Conservation (phyloP, 805 yeast genomes). For the Pichia deserticola region DNA sequence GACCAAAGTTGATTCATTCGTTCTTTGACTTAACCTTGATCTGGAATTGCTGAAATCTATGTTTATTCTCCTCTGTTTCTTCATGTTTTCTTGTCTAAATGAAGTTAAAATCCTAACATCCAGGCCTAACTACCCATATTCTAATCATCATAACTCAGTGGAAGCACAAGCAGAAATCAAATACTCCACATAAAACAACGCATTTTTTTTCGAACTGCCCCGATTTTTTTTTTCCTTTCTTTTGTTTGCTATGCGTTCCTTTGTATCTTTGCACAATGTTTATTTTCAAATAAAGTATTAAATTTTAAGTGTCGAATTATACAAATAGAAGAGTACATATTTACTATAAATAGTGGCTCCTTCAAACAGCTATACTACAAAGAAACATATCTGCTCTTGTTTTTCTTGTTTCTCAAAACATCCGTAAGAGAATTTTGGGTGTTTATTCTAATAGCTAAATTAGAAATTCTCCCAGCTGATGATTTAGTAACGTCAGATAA, state of each 20-base stretch:
- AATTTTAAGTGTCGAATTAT: too few relatives aligned
- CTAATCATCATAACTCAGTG: too few relatives aligned
- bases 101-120: too few relatives aligned
- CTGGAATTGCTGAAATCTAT: slow-evolving; percentile 23
- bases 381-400: slow-evolving; percentile 3
- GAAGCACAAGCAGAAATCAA: too few relatives aligned
- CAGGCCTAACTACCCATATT: too few relatives aligned
- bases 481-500: background rate
- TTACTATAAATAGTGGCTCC: background rate
- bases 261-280: too few relatives aligned
- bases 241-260: too few relatives aligned
- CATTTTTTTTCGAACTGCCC: too few relatives aligned
- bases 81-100: slow-evolving; percentile 6
- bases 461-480: background rate
- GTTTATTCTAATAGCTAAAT: background rate
- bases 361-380: background rate
- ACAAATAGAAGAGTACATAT: too few relatives aligned
- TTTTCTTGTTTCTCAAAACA: slow-evolving; percentile 1
- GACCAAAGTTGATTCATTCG: slow-evolving; percentile 28
- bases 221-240: too few relatives aligned
- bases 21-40: slow-evolving; percentile 24
- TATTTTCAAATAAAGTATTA: too few relatives aligned
- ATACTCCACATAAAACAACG: too few relatives aligned
- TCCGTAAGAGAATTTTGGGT: slow-evolving; percentile 2
- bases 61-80: slow-evolving; percentile 18